Evolutionary conservation across 371 early-diverging fungal species (phyloP), one percentile per base, ranked within the genome.

Genomic region (Smittium culicis): DNA sequence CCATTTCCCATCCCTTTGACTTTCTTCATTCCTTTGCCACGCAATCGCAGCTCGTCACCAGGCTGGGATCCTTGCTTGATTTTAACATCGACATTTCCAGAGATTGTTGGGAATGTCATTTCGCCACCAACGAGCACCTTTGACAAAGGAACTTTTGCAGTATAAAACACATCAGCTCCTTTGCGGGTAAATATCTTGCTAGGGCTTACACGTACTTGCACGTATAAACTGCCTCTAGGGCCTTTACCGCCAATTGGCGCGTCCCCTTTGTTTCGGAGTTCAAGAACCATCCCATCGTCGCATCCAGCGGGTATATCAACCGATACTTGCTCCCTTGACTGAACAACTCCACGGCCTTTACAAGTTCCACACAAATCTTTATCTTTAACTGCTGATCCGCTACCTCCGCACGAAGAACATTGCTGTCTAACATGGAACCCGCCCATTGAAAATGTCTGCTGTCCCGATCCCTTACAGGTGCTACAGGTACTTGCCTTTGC

Each of bases 81-180:
- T 66, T 83, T 87, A 54, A 96, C 76, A 65, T 96, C 96, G 0
- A 94, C 92, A 68, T 93, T 90, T 55, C 96, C 95, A 71, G 91
- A 91, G 14, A 94, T 80, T 8, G 95, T 94, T 1, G 93, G 94
- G 45, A 96, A 83, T 2, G 84, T 82, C 27, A 94, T 74, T 2
- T 77, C 79, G 61, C 96, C 96, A 54, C 96, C 96, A 34, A 96
- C 76, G 0, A 92, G 75, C 1, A 94, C 94, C 1, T 82, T 88
- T 28, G 85, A 81, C 70, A 96, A 83, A 17, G 96, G 94, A 28
- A 96, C 77, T 2, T 75, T 72, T 14, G 86, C 84, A 61, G 86
- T 80, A 24, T 85, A 79, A 69, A 84, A 83, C 27, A 94, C 80
- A 70, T 93, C 88, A 28, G 82, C 70, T 24, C 89, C 89, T 70